phyloP scores from a whole-genome alignment of 495 filamentous ascomycete species.

The Cairneyella variabilis region DNA sequence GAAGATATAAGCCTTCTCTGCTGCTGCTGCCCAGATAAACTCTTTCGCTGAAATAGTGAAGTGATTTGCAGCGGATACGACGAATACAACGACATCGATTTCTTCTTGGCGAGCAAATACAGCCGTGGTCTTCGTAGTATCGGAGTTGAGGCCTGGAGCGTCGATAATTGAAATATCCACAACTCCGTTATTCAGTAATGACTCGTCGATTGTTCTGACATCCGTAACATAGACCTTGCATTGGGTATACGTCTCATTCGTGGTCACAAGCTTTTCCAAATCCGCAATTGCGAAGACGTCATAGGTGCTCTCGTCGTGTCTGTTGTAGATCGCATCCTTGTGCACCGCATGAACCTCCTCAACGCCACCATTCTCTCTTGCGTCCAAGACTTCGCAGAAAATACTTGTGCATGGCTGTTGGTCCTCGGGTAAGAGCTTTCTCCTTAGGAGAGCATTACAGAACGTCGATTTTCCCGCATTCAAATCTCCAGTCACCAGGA shows the following conservation, averaged over 20 bases:
- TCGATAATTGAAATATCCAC: constrained; percentile 98
- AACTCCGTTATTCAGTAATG: constrained; percentile 92
- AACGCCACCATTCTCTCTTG: constrained; percentile 79
- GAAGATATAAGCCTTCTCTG: constrained; percentile 98
- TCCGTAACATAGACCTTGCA: constrained; percentile 98
- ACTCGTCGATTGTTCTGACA: constrained; percentile 85
- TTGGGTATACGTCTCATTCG: constrained; percentile 82
- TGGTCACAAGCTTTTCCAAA: constrained; percentile 83
- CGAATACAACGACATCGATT: constrained; percentile 98
- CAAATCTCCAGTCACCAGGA: constrained; percentile 92
- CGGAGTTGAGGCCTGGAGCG: constrained; percentile 90
- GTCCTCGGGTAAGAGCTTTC: constrained; percentile 92
- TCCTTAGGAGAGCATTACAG: constrained; percentile 89
- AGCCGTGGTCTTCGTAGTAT: constrained; percentile 94
- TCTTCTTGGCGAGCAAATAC: constrained; percentile 96
- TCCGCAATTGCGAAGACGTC: constrained; percentile 73
- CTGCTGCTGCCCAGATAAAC: constrained; percentile 91
- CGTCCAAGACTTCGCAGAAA: constrained; percentile 95
- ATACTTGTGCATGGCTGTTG: constrained; percentile 99
- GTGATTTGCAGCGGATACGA: constrained; percentile 95
- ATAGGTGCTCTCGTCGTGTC: constrained; percentile 90
- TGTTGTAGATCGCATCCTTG: constrained; percentile 71
- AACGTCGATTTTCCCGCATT: constrained; percentile 99
- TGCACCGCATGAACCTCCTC: constrained; percentile 97
- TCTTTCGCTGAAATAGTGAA: constrained; percentile 95